Base-by-base conservation (phyloP, 1,284 basidiomycete species). In the Fistulina hepatica region DNA sequence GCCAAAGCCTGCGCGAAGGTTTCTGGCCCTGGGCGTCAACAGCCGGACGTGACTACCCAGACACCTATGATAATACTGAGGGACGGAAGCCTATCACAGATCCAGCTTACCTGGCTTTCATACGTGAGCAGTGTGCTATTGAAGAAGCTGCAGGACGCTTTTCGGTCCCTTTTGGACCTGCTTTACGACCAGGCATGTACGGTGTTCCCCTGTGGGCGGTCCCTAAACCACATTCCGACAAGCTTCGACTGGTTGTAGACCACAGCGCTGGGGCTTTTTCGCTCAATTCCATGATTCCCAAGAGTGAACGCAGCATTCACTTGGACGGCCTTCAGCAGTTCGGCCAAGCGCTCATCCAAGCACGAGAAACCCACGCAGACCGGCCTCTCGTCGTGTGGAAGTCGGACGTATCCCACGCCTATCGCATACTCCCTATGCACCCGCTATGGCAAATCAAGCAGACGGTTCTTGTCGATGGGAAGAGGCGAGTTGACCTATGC, bases 141-240 rank as follows among this genome's bases (percentile, higher is more conserved):
- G 65, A 70, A 38, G 43, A 61, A 0, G 6, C 7, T 1, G 40
- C 51, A 2, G 55, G 50, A 0, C 51, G 59, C 0, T 69, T 56
- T 34, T 70, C 67, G 1, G 10, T 19, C 0, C n/a, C 56, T 2
- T 65, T 70, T 37, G 57, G 60, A 0, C 39, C 48, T 0, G 40
- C 58, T 0, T 52, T 73, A 0, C 47, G 67, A 0, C 63, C 63
- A 0, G 68, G 70, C 0, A 72, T 73, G 67, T 60, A 63, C 31
- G 52, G 44, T 7, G 59, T 60, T 47, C 69, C 67, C 0, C 41
- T 66, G 0, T 51, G 59, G 25, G 59, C 54, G 3, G 59, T 69
- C 0, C 63, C 65, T 0, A 69, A 69, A 37, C 57, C 56, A 0
- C 42, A 57, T 1, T 47, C 59, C 0, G 42, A 47, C 4, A 61